Percentiles rank a stretch among this genome's conserved stretches.
phyloP scores from a whole-genome alignment of 208 protist genomes.

The Leishmania gerbilli region DNA sequence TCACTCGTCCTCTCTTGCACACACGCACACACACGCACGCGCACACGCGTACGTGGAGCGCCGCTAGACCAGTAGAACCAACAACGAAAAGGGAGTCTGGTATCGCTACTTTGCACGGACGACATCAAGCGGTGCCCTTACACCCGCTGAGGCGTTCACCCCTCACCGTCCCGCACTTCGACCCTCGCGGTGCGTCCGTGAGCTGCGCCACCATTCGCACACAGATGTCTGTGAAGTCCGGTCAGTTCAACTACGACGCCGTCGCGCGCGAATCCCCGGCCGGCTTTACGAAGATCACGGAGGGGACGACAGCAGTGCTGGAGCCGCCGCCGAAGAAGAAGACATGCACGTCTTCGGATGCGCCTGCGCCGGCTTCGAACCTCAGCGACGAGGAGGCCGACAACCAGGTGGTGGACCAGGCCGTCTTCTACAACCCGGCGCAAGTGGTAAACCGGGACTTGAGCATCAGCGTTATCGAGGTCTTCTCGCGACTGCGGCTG shows the following conservation, averaged over 20 bases:
- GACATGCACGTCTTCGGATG: background rate
- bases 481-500: slow-evolving; percentile 67
- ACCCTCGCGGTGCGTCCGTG: background rate
- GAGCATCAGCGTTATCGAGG: slow-evolving; percentile 93
- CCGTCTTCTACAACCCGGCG: slow-evolving; percentile 98
- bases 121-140: background rate
- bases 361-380: background rate
- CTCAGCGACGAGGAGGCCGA: slow-evolving; percentile 10
- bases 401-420: slow-evolving; percentile 55
- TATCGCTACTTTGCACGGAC: background rate
- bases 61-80: background rate
- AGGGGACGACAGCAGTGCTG: slow-evolving; percentile 81
- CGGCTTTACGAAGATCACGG: slow-evolving; percentile 72
- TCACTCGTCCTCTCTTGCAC: background rate
- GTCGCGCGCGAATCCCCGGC: slow-evolving; percentile 50
- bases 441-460: slow-evolving; percentile 99
- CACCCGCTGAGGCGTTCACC: background rate
- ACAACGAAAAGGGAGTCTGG: no score
- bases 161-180: background rate
- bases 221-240: slow-evolving; percentile 50
- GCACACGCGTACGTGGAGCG: background rate
- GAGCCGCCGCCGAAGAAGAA: slow-evolving; percentile 60
- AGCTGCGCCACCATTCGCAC: background rate
- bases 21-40: background rate
- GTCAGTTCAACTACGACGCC: slow-evolving; percentile 62